Conservation (phyloP, 805 yeast genomes). For the Ogataea pignaliae region DNA sequence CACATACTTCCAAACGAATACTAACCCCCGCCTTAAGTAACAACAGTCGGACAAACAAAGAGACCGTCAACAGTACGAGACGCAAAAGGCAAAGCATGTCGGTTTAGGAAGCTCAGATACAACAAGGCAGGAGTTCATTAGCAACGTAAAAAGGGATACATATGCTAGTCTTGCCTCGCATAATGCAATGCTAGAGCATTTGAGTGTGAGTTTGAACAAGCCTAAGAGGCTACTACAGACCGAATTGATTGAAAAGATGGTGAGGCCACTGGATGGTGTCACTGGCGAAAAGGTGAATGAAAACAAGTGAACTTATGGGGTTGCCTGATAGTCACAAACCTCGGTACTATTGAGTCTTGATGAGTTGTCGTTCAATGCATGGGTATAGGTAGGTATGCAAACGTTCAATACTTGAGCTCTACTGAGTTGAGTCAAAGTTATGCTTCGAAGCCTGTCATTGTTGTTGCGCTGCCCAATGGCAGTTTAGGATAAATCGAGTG, state of each 20-base stretch:
- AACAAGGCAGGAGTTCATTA: conserved; percentile 61
- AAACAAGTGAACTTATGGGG: no score
- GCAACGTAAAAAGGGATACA: conserved; percentile 64
- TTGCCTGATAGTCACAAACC: no score
- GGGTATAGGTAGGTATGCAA: no score
- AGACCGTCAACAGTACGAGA: conserved; percentile 53
- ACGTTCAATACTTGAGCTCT: no score
- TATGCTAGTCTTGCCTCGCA: conserved; percentile 60
- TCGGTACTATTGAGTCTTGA: no score
- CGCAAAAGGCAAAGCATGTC: conserved; percentile 54
- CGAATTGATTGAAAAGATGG: conserved; percentile 38
- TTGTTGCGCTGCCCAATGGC: no score
- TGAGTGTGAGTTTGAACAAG: conserved; percentile 48
- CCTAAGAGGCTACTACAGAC: conserved; percentile 32
- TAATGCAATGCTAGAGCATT: conserved; percentile 47
- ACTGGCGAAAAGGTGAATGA: neutral
- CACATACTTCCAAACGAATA: no score
- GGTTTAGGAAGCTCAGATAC: conserved; percentile 80
- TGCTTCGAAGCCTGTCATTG: no score
- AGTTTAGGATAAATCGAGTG: no score
- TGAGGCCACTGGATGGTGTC: conserved; percentile 18
- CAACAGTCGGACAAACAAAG: conserved; percentile 59
- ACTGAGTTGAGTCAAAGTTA: no score
- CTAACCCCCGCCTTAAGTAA: neutral
- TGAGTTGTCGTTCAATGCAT: no score